Evolutionary conservation across 768 basidiomycete species (phyloP).

Genomic region (Mycena crocata): DNA sequence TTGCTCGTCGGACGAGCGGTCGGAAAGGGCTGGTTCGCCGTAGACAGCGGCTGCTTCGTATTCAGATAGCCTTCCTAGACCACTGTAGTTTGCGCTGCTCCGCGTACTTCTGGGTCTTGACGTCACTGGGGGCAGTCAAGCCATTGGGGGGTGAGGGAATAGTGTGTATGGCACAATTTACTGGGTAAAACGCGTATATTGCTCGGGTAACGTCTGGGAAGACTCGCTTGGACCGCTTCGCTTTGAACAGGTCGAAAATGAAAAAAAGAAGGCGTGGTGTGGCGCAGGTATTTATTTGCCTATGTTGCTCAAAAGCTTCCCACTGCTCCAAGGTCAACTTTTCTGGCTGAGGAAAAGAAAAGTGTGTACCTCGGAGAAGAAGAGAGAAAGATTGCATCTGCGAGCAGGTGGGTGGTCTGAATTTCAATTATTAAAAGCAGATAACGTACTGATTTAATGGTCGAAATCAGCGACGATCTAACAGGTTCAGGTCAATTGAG

Average conservation of each 20-base stretch:
- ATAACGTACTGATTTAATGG: too few species aligned
- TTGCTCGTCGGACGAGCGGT: conserved; percentile 27
- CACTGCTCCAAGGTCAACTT: too few species aligned
- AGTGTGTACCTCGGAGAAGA: too few species aligned
- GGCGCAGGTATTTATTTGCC: too few species aligned
- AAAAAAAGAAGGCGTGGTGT: too few species aligned
- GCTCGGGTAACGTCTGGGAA: neutral
- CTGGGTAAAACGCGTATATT: neutral
- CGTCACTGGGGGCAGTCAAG: neutral
- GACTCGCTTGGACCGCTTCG: neutral
- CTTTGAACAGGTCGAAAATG: neutral
- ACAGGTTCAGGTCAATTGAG: too few species aligned
- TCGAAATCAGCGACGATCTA: too few species aligned
- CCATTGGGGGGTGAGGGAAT: neutral
- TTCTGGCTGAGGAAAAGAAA: too few species aligned
- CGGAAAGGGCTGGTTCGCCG: conserved; percentile 28
- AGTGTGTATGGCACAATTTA: neutral
- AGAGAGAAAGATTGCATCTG: too few species aligned
- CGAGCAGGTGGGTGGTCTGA: too few species aligned
- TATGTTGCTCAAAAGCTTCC: too few species aligned
- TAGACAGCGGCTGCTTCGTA: conserved; percentile 14
- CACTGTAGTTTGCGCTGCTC: neutral
- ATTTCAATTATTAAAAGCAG: too few species aligned
- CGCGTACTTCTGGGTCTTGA: conserved; percentile 4
- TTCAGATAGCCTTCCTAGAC: neutral